A percentile compares a stretch with the other conserved stretches of the same genome.
phyloP scores from a whole-genome alignment of 2,329 filamentous ascomycete genomes.

The Beauveria rudraprayagi region DNA sequence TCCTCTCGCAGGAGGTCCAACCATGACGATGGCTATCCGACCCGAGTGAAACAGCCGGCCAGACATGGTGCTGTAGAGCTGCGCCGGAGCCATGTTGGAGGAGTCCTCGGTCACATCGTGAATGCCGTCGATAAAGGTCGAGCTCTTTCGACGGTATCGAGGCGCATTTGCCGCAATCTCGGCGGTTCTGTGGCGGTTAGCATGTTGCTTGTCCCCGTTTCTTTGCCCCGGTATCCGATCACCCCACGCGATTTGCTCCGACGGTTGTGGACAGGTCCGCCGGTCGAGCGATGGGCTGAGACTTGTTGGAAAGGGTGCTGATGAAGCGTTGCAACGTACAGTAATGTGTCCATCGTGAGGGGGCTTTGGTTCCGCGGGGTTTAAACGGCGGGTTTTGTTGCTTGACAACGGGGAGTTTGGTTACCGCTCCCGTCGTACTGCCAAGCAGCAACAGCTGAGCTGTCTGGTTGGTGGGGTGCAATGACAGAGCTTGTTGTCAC shows the following conservation, averaged over 20 bases:
- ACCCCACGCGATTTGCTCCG: slow-evolving; percentile 9
- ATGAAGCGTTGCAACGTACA: slow-evolving; percentile 18
- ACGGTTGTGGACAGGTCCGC: neutral
- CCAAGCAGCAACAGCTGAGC: neutral
- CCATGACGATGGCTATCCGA: slow-evolving; percentile 93
- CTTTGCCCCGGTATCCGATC: neutral
- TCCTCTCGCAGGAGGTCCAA: slow-evolving; percentile 86
- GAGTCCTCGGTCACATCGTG: slow-evolving; percentile 80
- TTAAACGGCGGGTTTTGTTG: neutral
- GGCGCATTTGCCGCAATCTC: slow-evolving; percentile 88
- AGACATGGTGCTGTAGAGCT: slow-evolving; percentile 97
- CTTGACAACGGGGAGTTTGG: neutral
- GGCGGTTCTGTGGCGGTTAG: slow-evolving; percentile 57
- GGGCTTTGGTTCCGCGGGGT: neutral
- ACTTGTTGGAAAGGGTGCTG: neutral
- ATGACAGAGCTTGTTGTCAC: slow-evolving; percentile 4
- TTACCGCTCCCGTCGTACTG: neutral
- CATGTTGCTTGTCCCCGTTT: slow-evolving; percentile 6
- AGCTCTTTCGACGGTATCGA: slow-evolving; percentile 84
- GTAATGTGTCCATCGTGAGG: slow-evolving; percentile 23
- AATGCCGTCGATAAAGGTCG: slow-evolving; percentile 94
- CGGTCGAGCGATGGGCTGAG: neutral
- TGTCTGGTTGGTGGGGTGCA: slow-evolving; percentile 3
- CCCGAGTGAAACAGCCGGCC: slow-evolving; percentile 95
- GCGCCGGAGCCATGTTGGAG: slow-evolving; percentile 77